Evolutionary conservation across 768 basidiomycete genomes (phyloP), one percentile per base, ranked within the genome.

Genomic region (Xerocomellus amylosporus): DNA sequence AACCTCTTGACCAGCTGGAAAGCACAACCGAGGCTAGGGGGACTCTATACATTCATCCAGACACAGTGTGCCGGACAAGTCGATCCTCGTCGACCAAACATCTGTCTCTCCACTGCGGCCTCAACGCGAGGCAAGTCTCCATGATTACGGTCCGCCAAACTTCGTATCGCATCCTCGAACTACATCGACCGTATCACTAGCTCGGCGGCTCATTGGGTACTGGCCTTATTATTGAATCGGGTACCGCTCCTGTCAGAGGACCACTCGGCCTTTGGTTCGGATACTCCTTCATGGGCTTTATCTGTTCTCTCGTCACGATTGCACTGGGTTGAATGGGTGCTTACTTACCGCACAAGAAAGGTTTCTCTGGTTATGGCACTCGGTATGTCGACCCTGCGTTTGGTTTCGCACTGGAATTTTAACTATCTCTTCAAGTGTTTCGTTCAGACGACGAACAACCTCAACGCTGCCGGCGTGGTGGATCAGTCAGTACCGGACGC

Each of bases 351-450:
- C 81, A 83, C 69, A 85, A 85, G 67, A 82, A 82, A 57, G 84
- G 81, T 3, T 77, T 73, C 57, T 60, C 69, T 49, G 83, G 83
- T 2, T 84, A 85, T 61, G 83, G 84, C 0, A 80, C 83, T 2
- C 80, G 85, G 45, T 85, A 84, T 60, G 80, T 82, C 20, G 85
- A 87, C 65, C 85, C 85, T 47, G 84, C 85, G 20, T 75, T 86
- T 42, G 85, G 83, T 37, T 87, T 87, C 65, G 84, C 82, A 15
- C 62, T 58, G 40, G 56, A 47, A 45, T n/a, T 56, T 42, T 39
- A 85, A 85, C 64, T 84, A 86, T 63, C 70, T 85, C 40, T 64
- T 79, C 55, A 83, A 83, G 77, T 75, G 84, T 75, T 68, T 85
- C 14, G 79, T 87, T 49, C 83, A 84, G 31, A 85, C 85, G 12